Evolutionary conservation across 1,284 basidiomycete genomes (phyloP), one percentile per base, ranked within the genome.

Genomic region (Amylostereum areolatum): DNA sequence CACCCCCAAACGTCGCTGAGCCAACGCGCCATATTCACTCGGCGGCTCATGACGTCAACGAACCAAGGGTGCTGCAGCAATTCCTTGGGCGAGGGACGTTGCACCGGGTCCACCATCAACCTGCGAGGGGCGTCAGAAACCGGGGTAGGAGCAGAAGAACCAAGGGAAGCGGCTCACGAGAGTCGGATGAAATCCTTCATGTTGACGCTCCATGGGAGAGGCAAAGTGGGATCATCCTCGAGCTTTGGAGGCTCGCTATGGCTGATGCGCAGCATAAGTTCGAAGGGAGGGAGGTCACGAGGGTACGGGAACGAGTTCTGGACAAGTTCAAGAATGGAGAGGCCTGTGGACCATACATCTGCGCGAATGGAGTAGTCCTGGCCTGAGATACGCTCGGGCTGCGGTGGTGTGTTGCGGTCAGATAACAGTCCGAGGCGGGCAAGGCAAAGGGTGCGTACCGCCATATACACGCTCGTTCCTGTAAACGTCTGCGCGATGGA

Each of bases 281-380:
- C 96, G 65, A 99, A 94, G 5, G 93, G 86, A 1, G 91, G 86
- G 32, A 93, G 75, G 60, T 97, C 94, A 36, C 81, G 84, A 1
- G 95, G 93, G 73, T 96, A 98, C 1, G 97, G 97, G 74, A 96
- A 97, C 12, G 89, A 85, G 61, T 97, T 95, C 64, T 92, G 85
- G 1, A 95, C 90, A 27, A 99, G 81, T 68, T 99, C 96, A 54
- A 98, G 77, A 25, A 99, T 77, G 1, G 95, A 89, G 37, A 99
- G 82, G 12, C 95, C 96, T n/a, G 92, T 85, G 1, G 95, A 97
- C 95, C 95, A 99, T 12, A 99, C 94, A 64, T 99, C 95, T 25
- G 94, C 92, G 48, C 89, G 84, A 64, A 97, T 97, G 29, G 89
- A 89, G 66, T 98, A 98, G 44, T 86, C 81, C 46, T 85, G 75